phyloP scores from a whole-genome alignment of 345 rosid species.

The Salix koriyanagi region DNA sequence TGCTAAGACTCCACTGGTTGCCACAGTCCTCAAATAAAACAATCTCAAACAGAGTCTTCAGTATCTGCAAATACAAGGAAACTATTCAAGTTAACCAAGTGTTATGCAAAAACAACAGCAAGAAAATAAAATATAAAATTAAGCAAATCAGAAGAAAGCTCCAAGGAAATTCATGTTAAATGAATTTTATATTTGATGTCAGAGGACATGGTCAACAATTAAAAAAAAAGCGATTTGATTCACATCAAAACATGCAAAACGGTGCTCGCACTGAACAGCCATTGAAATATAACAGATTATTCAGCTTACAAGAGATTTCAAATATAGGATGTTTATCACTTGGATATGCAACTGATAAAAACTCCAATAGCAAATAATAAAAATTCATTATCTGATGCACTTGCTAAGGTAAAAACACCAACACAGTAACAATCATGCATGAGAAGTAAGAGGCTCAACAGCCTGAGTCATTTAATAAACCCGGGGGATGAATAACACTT shows the following conservation, averaged over 20 bases:
- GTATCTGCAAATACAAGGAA: conserved; percentile 51
- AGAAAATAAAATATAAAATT: not conserved
- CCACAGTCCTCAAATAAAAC: conserved; percentile 94
- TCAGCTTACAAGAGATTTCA: not conserved
- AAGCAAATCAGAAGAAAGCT: not conserved
- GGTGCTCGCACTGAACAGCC: not conserved
- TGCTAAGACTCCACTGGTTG: conserved; percentile 98
- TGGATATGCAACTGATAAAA: not conserved
- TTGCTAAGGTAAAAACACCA: not conserved
- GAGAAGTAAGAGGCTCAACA: not conserved
- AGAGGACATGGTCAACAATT: not conserved
- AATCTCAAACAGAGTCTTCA: conserved; percentile 90
- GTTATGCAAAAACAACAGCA: not conserved
- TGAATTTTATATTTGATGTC: not conserved
- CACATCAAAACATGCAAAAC: not conserved
- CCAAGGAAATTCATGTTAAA: not conserved
- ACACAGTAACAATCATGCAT: not conserved
- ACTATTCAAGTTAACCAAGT: not conserved
- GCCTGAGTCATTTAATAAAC: not conserved
- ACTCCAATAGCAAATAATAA: not conserved
- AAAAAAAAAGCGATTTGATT: not conserved
- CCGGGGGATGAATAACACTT: not conserved
- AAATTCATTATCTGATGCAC: not conserved
- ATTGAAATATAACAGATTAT: not conserved
- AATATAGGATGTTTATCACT: not conserved